phyloP scores from a whole-genome alignment of 1,139 yeast genomes.

The Hansenula sp. region DNA sequence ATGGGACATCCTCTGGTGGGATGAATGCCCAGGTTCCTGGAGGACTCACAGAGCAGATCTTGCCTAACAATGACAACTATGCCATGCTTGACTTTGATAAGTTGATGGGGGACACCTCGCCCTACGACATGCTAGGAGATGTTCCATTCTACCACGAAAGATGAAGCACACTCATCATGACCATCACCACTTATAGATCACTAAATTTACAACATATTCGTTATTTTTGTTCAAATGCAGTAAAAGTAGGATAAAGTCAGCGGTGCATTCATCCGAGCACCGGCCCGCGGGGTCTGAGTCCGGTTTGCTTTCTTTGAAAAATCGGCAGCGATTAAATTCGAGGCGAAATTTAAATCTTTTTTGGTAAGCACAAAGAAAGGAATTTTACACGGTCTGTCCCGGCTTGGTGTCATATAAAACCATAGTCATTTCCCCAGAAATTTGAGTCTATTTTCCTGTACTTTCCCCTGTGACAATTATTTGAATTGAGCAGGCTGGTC shows the following conservation, averaged over 20 bases:
- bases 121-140: constrained; percentile 18
- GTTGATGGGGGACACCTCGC: constrained; percentile 13
- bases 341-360: not conserved
- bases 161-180: not conserved
- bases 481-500: not conserved
- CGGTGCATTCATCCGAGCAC: not conserved
- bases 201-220: too few species aligned
- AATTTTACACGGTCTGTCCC: too few species aligned
- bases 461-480: too few species aligned
- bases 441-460: not conserved
- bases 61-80: not conserved
- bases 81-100: constrained; percentile 11
- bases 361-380: not conserved
- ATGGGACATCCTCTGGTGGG: not conserved
- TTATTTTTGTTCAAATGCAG: not conserved
- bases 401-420: too few species aligned
- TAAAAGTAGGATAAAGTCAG: not conserved
- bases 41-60: not conserved
- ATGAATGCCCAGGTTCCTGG: not conserved
- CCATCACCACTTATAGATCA: too few species aligned
- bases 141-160: constrained; percentile 11
- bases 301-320: not conserved
- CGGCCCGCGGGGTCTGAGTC: not conserved
- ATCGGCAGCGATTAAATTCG: not conserved
- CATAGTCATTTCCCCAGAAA: not conserved